phyloP scores from a whole-genome alignment of 441 rosid genomes.

The Aleurites moluccanus region DNA sequence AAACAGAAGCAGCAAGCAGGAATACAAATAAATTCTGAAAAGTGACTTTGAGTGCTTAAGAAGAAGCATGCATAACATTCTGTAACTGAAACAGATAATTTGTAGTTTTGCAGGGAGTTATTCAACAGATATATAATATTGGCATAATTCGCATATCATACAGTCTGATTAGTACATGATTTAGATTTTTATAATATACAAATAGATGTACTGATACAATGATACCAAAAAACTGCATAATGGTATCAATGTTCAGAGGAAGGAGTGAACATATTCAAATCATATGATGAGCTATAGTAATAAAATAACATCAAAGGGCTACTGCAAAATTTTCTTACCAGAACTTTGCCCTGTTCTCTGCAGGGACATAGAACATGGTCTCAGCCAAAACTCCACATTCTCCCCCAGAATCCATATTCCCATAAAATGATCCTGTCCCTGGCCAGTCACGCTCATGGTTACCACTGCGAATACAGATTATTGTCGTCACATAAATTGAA shows the following conservation, averaged over 20 bases:
- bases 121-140: background rate
- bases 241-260: background rate
- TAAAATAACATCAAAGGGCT: background rate
- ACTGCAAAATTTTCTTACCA: conserved; percentile 42
- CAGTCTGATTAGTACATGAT: background rate
- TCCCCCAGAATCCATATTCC: conserved; percentile 72
- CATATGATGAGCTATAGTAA: background rate
- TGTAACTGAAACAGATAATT: background rate
- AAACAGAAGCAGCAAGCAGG: background rate
- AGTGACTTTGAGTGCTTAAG: background rate
- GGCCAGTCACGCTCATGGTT: conserved; percentile 97
- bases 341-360: conserved; percentile 71
- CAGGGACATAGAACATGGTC: conserved; percentile 78
- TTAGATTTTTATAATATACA: too few relatives aligned
- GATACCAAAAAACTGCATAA: background rate
- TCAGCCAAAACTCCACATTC: conserved; percentile 88
- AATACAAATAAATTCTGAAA: background rate
- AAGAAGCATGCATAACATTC: background rate
- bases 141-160: background rate
- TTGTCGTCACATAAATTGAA: conserved; percentile 1
- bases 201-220: background rate
- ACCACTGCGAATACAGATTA: conserved; percentile 41
- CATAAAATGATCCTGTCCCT: conserved; percentile 73
- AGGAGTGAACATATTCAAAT: background rate
- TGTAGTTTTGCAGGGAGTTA: background rate